Evolutionary conservation across 2,329 filamentous ascomycete species (phyloP).

Genomic region (Podosphaera aphanis): DNA sequence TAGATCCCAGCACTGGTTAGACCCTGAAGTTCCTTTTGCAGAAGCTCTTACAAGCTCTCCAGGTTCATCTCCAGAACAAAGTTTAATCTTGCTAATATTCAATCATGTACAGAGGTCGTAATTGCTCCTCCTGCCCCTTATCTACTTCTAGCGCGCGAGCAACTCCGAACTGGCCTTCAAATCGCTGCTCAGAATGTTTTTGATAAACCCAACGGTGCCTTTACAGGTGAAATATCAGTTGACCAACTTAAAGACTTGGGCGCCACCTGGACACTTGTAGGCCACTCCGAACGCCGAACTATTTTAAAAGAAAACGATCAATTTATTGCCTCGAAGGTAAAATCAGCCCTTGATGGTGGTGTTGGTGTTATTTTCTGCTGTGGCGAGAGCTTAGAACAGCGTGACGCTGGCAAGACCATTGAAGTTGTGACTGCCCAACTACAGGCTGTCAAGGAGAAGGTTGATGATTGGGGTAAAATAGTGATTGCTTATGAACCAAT

Average conservation of each 20-base stretch:
- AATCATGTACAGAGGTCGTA: constrained; percentile 51
- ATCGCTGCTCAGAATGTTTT: constrained; percentile 93
- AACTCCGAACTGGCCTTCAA: constrained; percentile 51
- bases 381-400: constrained; percentile 83
- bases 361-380: constrained; percentile 89
- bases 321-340: constrained; percentile 81
- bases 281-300: constrained; percentile 85
- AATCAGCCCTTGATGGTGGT: constrained; percentile 69
- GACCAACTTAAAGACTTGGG: constrained; percentile 72
- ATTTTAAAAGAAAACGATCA: constrained; percentile 70
- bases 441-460: constrained; percentile 53
- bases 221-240: constrained; percentile 89
- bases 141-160: constrained; percentile 65
- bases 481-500: constrained; percentile 98
- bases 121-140: constrained; percentile 79
- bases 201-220: constrained; percentile 90
- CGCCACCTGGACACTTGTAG: constrained; percentile 76
- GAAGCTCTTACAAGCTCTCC: background rate
- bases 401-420: constrained; percentile 67
- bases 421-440: constrained; percentile 71
- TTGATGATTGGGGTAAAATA: constrained; percentile 76
- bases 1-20: constrained; percentile 54
- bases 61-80: background rate
- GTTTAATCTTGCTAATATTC: constrained; percentile 1
- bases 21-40: constrained; percentile 7